Evolutionary conservation across 345 rosid genomes (phyloP), one percentile per base, ranked within the genome.

Genomic region (Gossypium sturtianum): DNA sequence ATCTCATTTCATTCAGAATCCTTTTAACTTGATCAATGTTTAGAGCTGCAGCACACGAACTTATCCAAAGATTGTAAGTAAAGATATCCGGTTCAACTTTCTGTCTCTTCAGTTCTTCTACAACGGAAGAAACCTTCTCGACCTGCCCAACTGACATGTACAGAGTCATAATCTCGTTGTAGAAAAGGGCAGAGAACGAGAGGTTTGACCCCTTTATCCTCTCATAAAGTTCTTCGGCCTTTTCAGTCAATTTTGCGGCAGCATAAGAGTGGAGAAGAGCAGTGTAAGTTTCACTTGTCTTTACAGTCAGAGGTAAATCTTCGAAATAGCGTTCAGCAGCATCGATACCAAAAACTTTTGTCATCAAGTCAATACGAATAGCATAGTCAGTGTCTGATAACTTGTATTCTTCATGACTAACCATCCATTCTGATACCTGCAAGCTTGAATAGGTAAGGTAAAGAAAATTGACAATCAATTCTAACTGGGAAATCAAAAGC

Each of bases 161-260:
- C 25, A 94, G 74, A 62, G 99, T 93, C 99, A 93, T 93, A 88
- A 95, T 87, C 87, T 93, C 98, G 63, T 95, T 93, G 91, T 89
- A 95, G 1, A 81, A 80, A 41, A 93, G 84, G 70, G 90, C 97
- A 81, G 80, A 76, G 68, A 90, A 89, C 1, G 82, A 53, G 25
- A 93, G 75, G 65, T 84, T 69, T 17, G 85, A 81, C 66, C 80
- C 87, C 67, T 86, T 86, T 22, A 92, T 84, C 79, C 80, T 91
- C 73, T 75, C 80, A 59, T 81, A 93, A 78, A 93, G 83, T 41
- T 83, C 82, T 67, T 88, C 97, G 1, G 98, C 95, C 76, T 85
- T 84, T 34, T 86, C 90, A 13, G 83, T 82, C 56, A 82, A 81
- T 79, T 89, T 92, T 9, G 86, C 84, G 25, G 75, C 85, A 60